Evolutionary conservation across 2,329 filamentous ascomycete genomes (phyloP), one percentile per base, ranked within the genome.

Genomic region (Dactylellina cionopaga): DNA sequence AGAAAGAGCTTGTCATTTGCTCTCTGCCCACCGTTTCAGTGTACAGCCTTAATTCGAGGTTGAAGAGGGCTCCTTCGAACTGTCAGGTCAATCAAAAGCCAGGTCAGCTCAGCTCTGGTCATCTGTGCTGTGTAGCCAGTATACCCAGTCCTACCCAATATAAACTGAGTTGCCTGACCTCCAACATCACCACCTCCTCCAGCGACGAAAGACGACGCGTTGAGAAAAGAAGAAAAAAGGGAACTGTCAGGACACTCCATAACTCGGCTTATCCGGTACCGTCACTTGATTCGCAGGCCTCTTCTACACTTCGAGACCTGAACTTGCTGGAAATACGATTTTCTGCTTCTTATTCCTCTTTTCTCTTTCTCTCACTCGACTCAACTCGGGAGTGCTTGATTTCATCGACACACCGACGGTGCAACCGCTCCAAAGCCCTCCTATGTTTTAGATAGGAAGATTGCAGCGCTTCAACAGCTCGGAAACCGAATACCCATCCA

Each of bases 361-460:
- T 33, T 44, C 19, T 37, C 22, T 25, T n/a, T 47, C 35, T 46
- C 31, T 62, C 15, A 19, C 43, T 63, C 58, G 44, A 65, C 44
- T 31, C 68, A 47, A 33, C 59, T 72, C 68, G 68, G 68, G 59
- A 64, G 68, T 72, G 59, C 39, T 47, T 52, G 55, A 22, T 35
- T 19, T 13, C 25, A 19, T 39, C 25, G 33, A 22, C 2, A 25
- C 29, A 33, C 15, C 60, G 29, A 66, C 51, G 62, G 62, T 64
- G 37, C 51, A 52, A 5, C 59, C 66, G 44, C 52, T 59, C 46
- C 35, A 44, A 25, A 47, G 27, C 59, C 55, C 52, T 63, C 68
- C 68, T 72, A 72, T 72, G 68, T 72, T 65, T 59, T 72, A 72
- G 68, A 60, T 72, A 60, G 68, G 52, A 72, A 31, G 59, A 60